Evolutionary conservation across 2,329 filamentous ascomycete species (phyloP), one percentile per base, ranked within the genome.

Genomic region (Alternaria incomplexa): DNA sequence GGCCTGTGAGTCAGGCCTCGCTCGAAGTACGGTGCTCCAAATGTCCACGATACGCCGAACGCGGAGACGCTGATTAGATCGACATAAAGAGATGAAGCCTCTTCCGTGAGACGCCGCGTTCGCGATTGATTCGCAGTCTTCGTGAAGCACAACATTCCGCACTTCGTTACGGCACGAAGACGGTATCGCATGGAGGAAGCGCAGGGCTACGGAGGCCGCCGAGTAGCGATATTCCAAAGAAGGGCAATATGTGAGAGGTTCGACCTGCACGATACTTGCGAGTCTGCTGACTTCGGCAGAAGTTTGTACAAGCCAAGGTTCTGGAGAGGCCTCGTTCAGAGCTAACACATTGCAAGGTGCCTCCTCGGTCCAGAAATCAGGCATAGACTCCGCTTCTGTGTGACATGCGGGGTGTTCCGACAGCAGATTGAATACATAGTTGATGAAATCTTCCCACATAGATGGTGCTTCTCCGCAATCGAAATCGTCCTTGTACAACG

Each of bases 221-320:
- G 30, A 36, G 1, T 36, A 1, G 4, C 30, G 30, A 7, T 36
- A 36, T 8, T 32, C 13, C 13, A 3, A 3, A 4, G 6, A 0
- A 3, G 3, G 1, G 30, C 0, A 15, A 8, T 32, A 32, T 20
- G 20, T 20, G 20, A 20, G 20, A 20, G 28, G 30, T 32, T 36
- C 30, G 13, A 15, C 30, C 4, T 36, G 6, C 1, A 7, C 6
- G 13, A 36, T 36, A 6, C 13, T 36, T 15, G 30, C 4, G 13
- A 36, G 30, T 0, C 30, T 8, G 30, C 0, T 2, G 13, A 36
- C 1, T 8, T 36, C 30, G 30, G 13, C 0, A 1, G 1, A 3
- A 8, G 2, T 1, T 9, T 13, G 30, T 15, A 36, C 8, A 4
- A 36, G 30, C 30, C 30, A 36, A 8, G 13, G 7, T 36, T 0